Base-by-base conservation (phyloP, 2,329 filamentous ascomycete species). In the Cordyceps farinosa region DNA sequence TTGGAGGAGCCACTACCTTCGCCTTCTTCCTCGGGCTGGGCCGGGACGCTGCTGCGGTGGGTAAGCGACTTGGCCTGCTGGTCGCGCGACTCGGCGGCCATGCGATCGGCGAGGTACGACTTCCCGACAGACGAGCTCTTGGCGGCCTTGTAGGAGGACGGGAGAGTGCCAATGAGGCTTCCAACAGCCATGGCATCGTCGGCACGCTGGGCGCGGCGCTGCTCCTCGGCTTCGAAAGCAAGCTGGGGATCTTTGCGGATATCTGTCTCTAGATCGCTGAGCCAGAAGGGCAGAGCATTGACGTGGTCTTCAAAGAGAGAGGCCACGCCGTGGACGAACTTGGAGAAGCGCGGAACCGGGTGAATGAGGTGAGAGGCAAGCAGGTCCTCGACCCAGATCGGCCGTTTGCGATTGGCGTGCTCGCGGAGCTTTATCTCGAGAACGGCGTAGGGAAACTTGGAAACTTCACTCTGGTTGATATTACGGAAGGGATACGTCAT, bases 211-310 rank as follows among this genome's bases (percentile, higher is more conserved):
- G 89, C 90, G 65, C 90, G 88, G 64, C 90, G 87, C 74, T 94
- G 88, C 74, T 97, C 92, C 74, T 98, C 93, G 70, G 95, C 90
- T 67, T 96, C 90, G 73, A 96, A 97, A 0, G 94, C 94, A 66
- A 86, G 84, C 73, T 95, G 90, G 0, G 95, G 95, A 73, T 98
- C 93, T 73, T 91, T 92, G 68, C 94, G 89, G 72, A 99, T 99
- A 73, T 99, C 95, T 38, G 86, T 91, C 73, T 97, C 94, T 50
- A 98, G 83, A 66, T 96, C 90, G 70, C 89, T 89, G 40, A 98
- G 84, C 95, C 95, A 99, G 79, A 98, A 97, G 15, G 95, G 95
- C 71, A 98, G 87, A 66, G 87, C 93, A 78, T 98, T 98, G 75
- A 99, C 93, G 71, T 97, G 87, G 75, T 99, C 92, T 71, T 98